Evolutionary conservation across 1,139 yeast genomes (phyloP).

Genomic region (Debaryomyces sp.): DNA sequence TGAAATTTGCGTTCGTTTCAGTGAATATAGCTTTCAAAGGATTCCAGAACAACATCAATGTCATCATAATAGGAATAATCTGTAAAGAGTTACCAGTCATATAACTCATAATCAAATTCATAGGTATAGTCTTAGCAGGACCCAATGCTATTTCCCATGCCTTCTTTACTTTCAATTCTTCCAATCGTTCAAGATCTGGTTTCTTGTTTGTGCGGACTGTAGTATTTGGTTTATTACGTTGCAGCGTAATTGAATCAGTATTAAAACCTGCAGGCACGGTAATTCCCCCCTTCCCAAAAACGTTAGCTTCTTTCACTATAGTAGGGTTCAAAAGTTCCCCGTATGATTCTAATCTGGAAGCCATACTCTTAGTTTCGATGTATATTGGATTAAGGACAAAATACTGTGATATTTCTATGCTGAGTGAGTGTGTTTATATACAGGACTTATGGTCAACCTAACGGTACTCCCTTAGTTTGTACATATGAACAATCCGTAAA

Average conservation of each 20-base stretch:
- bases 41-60: slow-evolving; percentile 76
- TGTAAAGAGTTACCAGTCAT: slow-evolving; percentile 93
- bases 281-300: background rate
- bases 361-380: background rate
- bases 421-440: background rate
- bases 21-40: slow-evolving; percentile 74
- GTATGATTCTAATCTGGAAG: background rate
- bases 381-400: background rate
- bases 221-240: background rate
- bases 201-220: slow-evolving; percentile 6
- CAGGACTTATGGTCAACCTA: background rate
- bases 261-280: background rate
- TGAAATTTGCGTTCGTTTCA: slow-evolving; percentile 51
- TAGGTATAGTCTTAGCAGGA: slow-evolving; percentile 85
- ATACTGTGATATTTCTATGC: background rate
- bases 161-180: slow-evolving; percentile 55
- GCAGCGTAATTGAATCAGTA: background rate
- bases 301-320: background rate
- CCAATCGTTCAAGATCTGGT: slow-evolving; percentile 21
- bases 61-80: slow-evolving; percentile 89
- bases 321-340: background rate
- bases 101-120: slow-evolving; percentile 88
- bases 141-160: slow-evolving; percentile 88
- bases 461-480: background rate
- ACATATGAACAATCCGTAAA: background rate